phyloP scores from a whole-genome alignment of 768 basidiomycete genomes.

The Tylopilus sp. region DNA sequence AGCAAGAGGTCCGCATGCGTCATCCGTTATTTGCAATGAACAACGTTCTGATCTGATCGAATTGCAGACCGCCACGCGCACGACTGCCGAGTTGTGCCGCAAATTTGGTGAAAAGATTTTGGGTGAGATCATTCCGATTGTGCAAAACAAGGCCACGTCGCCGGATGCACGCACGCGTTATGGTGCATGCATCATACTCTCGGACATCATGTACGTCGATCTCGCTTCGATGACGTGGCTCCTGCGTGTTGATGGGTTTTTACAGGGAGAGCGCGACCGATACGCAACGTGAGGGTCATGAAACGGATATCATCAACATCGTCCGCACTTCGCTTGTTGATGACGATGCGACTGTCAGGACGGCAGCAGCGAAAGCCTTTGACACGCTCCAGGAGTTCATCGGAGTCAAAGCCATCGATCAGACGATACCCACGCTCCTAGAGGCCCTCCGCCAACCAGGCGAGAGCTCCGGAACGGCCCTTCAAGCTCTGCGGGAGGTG shows the following conservation, averaged over 20 bases:
- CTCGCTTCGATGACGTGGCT: neutral
- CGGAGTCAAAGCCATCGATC: constrained; percentile 88
- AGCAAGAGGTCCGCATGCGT: constrained; percentile 68
- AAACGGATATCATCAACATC: constrained; percentile 83
- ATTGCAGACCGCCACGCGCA: constrained; percentile 73
- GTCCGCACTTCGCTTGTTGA: constrained; percentile 87
- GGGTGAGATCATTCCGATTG: constrained; percentile 75
- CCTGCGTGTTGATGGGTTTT: constrained; percentile 4
- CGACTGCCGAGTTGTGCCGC: constrained; percentile 83
- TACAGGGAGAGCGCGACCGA: constrained; percentile 80
- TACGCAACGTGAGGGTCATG: constrained; percentile 79
- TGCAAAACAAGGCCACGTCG: constrained; percentile 64
- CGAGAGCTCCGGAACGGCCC: constrained; percentile 89
- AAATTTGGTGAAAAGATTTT: constrained; percentile 94
- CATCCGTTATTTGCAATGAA: too few species aligned
- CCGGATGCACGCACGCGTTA: constrained; percentile 64
- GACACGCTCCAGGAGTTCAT: constrained; percentile 91
- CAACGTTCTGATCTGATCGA: too few species aligned
- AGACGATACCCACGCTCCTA: constrained; percentile 92
- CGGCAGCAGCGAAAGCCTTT: constrained; percentile 86
- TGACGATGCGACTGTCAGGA: constrained; percentile 77
- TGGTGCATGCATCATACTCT: constrained; percentile 84
- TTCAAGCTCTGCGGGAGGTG: constrained; percentile 90
- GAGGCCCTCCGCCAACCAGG: constrained; percentile 93
- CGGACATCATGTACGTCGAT: constrained; percentile 75